Conservation (phyloP, 2,329 filamentous ascomycete genomes). For the Lizonia empirigonia region DNA sequence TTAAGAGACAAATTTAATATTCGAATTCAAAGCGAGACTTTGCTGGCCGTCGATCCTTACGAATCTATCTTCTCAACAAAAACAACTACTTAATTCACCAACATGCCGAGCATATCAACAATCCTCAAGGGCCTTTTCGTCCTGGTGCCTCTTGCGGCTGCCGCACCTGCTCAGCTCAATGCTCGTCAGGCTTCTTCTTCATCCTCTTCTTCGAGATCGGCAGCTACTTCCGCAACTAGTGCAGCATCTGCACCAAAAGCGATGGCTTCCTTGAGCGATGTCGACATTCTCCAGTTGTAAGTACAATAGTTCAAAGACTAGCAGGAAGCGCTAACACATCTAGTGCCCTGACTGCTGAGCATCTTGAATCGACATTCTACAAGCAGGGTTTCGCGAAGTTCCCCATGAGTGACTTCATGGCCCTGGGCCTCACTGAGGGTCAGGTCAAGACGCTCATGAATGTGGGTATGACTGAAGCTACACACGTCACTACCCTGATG, state of each 20-base stretch:
- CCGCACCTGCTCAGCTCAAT: slow-evolving; percentile 36
- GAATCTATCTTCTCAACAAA: slow-evolving; percentile 24
- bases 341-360: slow-evolving; percentile 74
- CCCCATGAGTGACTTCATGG: slow-evolving; percentile 66
- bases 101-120: slow-evolving; percentile 47
- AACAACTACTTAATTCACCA: slow-evolving; percentile 38
- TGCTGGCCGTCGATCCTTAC: slow-evolving; percentile 42
- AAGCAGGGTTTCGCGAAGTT: slow-evolving; percentile 72
- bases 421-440: slow-evolving; percentile 61
- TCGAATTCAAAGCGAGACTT: slow-evolving; percentile 47
- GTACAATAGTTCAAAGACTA: slow-evolving; percentile 29
- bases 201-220: slow-evolving; percentile 22
- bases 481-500: slow-evolving; percentile 66
- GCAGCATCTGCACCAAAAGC: slow-evolving; percentile 29
- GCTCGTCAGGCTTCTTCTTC: slow-evolving; percentile 32
- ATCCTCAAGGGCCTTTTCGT: slow-evolving; percentile 43
- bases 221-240: slow-evolving; percentile 23
- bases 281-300: slow-evolving; percentile 62
- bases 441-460: slow-evolving; percentile 66
- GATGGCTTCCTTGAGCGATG: slow-evolving; percentile 51
- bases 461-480: slow-evolving; percentile 67
- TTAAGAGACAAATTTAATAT: slow-evolving; percentile 43
- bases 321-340: slow-evolving; percentile 38
- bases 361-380: slow-evolving; percentile 76
- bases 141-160: slow-evolving; percentile 44